Base-by-base conservation (phyloP, 306 rosid species). In the Quercus ilex region DNA sequence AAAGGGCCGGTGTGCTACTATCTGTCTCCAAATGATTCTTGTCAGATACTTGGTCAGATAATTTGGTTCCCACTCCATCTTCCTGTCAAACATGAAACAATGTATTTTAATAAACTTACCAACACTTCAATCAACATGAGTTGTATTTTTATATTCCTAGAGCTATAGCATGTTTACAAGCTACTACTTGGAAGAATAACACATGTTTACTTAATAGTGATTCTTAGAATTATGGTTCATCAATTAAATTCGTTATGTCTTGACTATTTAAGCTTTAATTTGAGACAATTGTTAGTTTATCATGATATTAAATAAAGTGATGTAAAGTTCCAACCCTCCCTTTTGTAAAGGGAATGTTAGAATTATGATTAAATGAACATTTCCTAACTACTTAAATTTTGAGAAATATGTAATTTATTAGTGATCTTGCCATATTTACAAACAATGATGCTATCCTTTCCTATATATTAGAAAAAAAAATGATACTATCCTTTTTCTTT, bases 1-100 rank as follows among this genome's bases (percentile, higher is more conserved):
- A 93, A 0, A 93, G 89, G 1, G 94, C 99, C 0, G 98, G 97
- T 6, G 99, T 92, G 80, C 98, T 93, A 55, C 98, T 96, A 52
- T 93, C 98, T 2, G 95, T 86, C 71, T 93, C 99, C 71, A 84
- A 6, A 23, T 75, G 80, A 79, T 92, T 87, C 86, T 90, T 92
- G 86, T 89, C 89, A 3, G 97, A 86, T 73, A 83, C 86, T 68
- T 88, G 90, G 0, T 95, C 96, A 17, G 87, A 89, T 55, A 90
- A 73, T 77, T 88, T 96, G 6, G 78, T 81, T 71, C 84, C 90
- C 20, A 57, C 78, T 71, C 80, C 93, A 60, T 89, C 98, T 75
- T 96, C 94, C 96, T 90, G 84, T 77, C 57, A 28, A 38, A 58
- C 6, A 80, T 20, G 55, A 83, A 81, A 30, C 20, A 28, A 33